These are phyloP conservation scores for Aspergillus ustus DNA, from an alignment of 2,329 filamentous ascomycete species.

Conservation along the genomic window DNA sequence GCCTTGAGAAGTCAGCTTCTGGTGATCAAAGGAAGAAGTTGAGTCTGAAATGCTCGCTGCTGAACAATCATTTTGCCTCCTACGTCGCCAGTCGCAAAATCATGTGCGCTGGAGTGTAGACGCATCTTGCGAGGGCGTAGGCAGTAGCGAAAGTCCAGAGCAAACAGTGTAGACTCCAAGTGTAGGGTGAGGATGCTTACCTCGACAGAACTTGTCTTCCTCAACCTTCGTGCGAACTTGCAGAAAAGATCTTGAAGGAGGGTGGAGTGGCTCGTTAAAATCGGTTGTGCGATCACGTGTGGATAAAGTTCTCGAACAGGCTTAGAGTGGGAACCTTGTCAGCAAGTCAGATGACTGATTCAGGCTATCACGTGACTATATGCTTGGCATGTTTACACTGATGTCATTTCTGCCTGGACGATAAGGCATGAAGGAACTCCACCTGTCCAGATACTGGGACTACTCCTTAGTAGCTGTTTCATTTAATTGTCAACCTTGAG, in stretches of 20 bases:
- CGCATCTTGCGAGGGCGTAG: background rate
- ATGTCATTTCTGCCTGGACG: conserved; percentile 9
- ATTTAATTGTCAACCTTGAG: background rate
- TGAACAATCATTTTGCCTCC: conserved; percentile 3
- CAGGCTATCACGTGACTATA: background rate
- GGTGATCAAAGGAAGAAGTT: background rate
- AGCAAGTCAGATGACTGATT: conserved; percentile 14
- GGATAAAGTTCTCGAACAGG: conserved; percentile 1
- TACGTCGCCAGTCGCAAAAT: background rate
- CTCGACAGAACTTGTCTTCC: conserved; percentile 66
- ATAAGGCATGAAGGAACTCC: background rate
- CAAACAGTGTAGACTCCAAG: background rate
- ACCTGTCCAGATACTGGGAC: too few relatives aligned
- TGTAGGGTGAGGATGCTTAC: conserved; percentile 44
- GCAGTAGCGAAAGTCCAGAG: background rate
- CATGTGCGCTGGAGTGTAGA: background rate
- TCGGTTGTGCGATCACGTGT: conserved; percentile 48
- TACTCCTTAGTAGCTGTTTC: too few relatives aligned
- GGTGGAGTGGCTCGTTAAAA: conserved; percentile 41
- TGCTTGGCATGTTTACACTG: conserved; percentile 13
- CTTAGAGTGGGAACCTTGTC: conserved; percentile 21
- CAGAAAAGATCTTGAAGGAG: conserved; percentile 31
- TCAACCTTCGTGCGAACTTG: conserved; percentile 55
- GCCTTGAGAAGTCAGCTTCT: conserved; percentile 37
- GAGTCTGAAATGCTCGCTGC: background rate